Base-by-base conservation (phyloP, 306 rosid species). In the Prunus fruticosa region DNA sequence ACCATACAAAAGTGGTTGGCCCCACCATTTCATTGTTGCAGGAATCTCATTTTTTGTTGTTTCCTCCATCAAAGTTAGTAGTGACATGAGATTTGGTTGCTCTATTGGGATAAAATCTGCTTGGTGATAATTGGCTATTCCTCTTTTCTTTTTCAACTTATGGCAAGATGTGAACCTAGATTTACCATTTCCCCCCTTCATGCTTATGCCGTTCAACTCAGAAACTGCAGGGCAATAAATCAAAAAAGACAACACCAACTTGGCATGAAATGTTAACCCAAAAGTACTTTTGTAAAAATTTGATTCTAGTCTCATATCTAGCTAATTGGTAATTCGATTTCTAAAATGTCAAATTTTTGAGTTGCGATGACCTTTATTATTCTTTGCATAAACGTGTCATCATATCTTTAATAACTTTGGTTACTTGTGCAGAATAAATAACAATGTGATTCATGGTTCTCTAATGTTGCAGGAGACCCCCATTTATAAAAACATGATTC, bases 401-500 rank as follows among this genome's bases (percentile, higher is more conserved):
- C 30, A 4, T 58, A 23, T 58, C 64, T 58, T 25, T 23, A 23
- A 2, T 58, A 20, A 20, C 25, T 56, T 56, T 19, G 4, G 4
- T 56, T 52, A 6, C 57, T 38, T 65, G 28, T 64, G 47, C 47
- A 64, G 28, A 18, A 38, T 27, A 67, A 28, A 63, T 30, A 32
- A 22, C n/a, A 19, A 5, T 52, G 53, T 65, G 47, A 54, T 13
- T 57, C 28, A 20, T 76, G 72, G 32, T 22, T 72, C 74, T 65
- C 30, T 15, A 51, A 68, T 53, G 12, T 54, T 64, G 73, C 78
- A 81, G 84, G 81, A 76, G 8, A 53, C 43, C 30, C 28, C 67
- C 18, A 45, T 28, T 20, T 81, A 71, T 71, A 7, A 1, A 3
- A 71, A 67, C 45, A 63, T 56, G 74, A 71, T 76, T 38, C 73